These are phyloP conservation scores for Gamsiella multidivaricata DNA, from an alignment of 192 early-diverging fungal genomes.

Conservation along the genomic window DNA sequence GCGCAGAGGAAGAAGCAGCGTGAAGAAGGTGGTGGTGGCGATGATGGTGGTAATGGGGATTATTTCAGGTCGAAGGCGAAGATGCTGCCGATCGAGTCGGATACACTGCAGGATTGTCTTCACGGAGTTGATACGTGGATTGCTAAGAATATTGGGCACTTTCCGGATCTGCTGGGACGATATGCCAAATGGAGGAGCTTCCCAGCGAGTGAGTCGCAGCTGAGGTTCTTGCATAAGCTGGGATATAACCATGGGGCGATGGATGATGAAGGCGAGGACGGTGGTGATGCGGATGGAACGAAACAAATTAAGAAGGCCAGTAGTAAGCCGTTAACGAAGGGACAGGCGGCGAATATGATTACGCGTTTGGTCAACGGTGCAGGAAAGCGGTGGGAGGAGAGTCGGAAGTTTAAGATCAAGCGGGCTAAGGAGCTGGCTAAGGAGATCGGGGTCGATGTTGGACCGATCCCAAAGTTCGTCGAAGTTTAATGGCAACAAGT, in stretches of 20 bases:
- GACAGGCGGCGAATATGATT: constrained; percentile 79
- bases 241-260: constrained; percentile 51
- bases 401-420: constrained; percentile 40
- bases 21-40: not conserved
- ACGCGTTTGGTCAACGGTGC: constrained; percentile 65
- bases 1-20: not conserved
- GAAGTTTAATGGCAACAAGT: not conserved
- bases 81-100: constrained; percentile 53
- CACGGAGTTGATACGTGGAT: constrained; percentile 75
- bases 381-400: constrained; percentile 57
- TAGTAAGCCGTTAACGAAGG: constrained; percentile 63
- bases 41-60: not conserved
- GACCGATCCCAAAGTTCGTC: constrained; percentile 36
- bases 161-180: constrained; percentile 43
- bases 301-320: too few species aligned
- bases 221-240: constrained; percentile 53
- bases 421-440: constrained; percentile 26
- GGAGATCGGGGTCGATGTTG: constrained; percentile 43
- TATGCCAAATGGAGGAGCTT: constrained; percentile 65
- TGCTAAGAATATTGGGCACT: constrained; percentile 21
- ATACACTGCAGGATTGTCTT: constrained; percentile 65
- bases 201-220: constrained; percentile 66
- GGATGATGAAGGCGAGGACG: constrained; percentile 5
- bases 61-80: constrained; percentile 15
- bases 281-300: not conserved